phyloP scores from a whole-genome alignment of 2,329 filamentous ascomycete species.

The Pyrenochaeta sp. region DNA sequence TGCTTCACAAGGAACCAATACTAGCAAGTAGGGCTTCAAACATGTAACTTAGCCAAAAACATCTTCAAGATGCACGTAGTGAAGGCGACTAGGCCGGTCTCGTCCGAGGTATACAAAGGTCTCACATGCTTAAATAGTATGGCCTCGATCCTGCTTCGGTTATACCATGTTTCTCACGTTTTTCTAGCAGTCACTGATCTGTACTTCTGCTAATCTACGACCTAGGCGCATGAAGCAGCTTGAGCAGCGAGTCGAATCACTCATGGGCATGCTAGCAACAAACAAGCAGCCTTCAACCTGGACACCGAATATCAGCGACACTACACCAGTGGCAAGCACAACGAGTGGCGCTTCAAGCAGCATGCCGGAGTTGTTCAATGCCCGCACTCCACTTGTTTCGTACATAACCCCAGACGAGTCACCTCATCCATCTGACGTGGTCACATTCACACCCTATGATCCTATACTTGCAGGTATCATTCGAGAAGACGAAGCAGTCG shows the following conservation, averaged over 20 bases:
- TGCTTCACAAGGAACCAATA: too few species aligned
- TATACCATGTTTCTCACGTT: too few species aligned
- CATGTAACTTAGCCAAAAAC: too few species aligned
- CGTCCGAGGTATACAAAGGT: too few species aligned
- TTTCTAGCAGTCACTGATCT: too few species aligned
- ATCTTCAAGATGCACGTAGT: too few species aligned
- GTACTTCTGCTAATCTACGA: not conserved
- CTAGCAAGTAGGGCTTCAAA: too few species aligned
- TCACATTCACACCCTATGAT: not conserved
- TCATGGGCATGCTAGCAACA: slow-evolving; percentile 23
- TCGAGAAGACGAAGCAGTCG: slow-evolving; percentile 3
- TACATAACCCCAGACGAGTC: not conserved
- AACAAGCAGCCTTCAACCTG: slow-evolving; percentile 5
- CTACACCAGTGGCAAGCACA: not conserved
- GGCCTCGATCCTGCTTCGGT: too few species aligned
- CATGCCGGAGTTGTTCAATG: not conserved
- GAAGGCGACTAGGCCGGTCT: too few species aligned
- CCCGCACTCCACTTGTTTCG: not conserved
- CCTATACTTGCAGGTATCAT: slow-evolving; percentile 16
- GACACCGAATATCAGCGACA: not conserved
- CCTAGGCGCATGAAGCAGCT: slow-evolving; percentile 32
- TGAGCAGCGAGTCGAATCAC: slow-evolving; percentile 32
- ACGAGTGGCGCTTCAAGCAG: not conserved
- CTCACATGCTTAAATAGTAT: too few species aligned
- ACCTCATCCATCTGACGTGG: not conserved